Percentiles rank a stretch among this genome's conserved stretches.
Conservation (phyloP, 331 rosid species). For the Malus hybrid region DNA sequence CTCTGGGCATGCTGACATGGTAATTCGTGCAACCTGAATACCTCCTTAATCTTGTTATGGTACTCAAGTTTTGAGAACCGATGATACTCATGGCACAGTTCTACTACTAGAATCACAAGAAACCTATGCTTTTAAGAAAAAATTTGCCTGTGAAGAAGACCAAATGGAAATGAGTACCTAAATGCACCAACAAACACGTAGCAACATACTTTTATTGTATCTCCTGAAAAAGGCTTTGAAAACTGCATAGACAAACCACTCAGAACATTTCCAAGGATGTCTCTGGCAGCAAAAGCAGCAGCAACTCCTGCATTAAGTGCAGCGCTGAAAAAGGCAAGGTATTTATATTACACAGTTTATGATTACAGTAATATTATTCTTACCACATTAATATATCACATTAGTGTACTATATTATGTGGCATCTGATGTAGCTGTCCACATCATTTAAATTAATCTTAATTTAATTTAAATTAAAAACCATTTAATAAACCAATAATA, state of each 20-base stretch:
- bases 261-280: conserved; percentile 77
- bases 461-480: too few relatives aligned
- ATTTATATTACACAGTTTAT: neutral
- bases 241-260: conserved; percentile 88
- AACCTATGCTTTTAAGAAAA: neutral
- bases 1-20: neutral
- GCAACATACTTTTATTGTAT: conserved; percentile 72
- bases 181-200: neutral
- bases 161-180: neutral
- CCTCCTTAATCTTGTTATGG: neutral
- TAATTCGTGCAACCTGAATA: neutral
- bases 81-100: neutral
- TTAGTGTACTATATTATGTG: too few relatives aligned
- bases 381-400: too few relatives aligned
- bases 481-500: too few relatives aligned
- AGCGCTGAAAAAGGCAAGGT: conserved; percentile 1
- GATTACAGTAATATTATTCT: too few relatives aligned
- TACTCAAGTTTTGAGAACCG: neutral
- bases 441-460: too few relatives aligned
- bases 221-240: conserved; percentile 91
- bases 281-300: conserved; percentile 83
- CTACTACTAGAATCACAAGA: neutral
- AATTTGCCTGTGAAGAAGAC: neutral
- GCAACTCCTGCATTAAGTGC: conserved; percentile 65
- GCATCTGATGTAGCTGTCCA: too few relatives aligned